Conservation (phyloP, 2,329 filamentous ascomycete species). For the Penicillium sp. region DNA sequence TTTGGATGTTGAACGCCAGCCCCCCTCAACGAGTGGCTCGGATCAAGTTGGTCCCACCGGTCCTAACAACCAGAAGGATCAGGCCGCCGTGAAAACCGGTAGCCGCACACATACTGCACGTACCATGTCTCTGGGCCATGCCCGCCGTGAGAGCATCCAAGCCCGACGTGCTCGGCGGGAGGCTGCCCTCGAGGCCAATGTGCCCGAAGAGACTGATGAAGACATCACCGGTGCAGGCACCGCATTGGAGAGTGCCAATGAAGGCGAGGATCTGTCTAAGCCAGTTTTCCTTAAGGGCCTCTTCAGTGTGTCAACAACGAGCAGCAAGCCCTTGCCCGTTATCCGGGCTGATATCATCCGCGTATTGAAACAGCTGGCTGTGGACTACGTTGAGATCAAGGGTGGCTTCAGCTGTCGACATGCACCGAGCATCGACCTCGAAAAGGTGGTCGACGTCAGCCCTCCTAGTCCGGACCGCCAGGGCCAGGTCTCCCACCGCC, state of each 20-base stretch:
- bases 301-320: constrained; percentile 96
- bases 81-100: constrained; percentile 48
- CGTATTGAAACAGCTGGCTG: constrained; percentile 80
- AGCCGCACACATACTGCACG: constrained; percentile 66
- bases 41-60: constrained; percentile 67
- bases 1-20: constrained; percentile 59
- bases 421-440: constrained; percentile 82
- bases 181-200: constrained; percentile 70
- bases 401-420: constrained; percentile 91
- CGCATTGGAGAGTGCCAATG: constrained; percentile 49
- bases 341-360: constrained; percentile 90
- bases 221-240: constrained; percentile 64
- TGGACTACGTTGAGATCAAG: constrained; percentile 90
- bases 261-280: constrained; percentile 74
- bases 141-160: constrained; percentile 88
- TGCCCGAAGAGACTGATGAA: constrained; percentile 87
- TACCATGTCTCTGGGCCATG: constrained; percentile 85
- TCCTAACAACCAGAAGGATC: constrained; percentile 46
- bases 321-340: constrained; percentile 79
- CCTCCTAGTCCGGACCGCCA: constrained; percentile 59
- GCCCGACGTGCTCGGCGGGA: constrained; percentile 74
- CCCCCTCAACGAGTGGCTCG: constrained; percentile 74
- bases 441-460: constrained; percentile 65
- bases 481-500: constrained; percentile 58
- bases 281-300: constrained; percentile 94